Percentiles rank a stretch among this genome's conserved stretches.
Evolutionary conservation across 1,284 basidiomycete species (phyloP).

Genomic region (Ustilago loliicola): DNA sequence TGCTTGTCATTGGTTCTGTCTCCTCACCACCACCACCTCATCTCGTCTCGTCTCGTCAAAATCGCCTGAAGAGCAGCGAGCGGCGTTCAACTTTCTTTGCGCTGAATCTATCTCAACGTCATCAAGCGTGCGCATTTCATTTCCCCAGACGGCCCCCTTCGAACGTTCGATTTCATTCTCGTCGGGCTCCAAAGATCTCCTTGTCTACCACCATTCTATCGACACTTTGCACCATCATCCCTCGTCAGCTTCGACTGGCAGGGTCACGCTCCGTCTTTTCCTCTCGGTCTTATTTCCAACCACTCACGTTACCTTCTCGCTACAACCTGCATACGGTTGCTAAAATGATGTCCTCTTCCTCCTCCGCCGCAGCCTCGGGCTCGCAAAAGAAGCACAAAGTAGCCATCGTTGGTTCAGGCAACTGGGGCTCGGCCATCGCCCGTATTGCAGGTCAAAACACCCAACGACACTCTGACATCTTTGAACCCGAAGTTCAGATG

Average conservation of each 20-base stretch:
- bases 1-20: slow-evolving; percentile 8
- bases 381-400: slow-evolving; percentile 73
- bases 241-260: slow-evolving; percentile 45
- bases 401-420: slow-evolving; percentile 74
- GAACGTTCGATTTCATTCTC: not conserved
- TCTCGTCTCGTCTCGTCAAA: not conserved
- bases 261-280: slow-evolving; percentile 23
- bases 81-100: not conserved
- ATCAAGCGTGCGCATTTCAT: slow-evolving; percentile 5
- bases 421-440: slow-evolving; percentile 75
- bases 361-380: slow-evolving; percentile 16
- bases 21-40: slow-evolving; percentile 15
- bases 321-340: not conserved
- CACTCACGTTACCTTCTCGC: slow-evolving; percentile 12
- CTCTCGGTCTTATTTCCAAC: slow-evolving; percentile 8
- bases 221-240: slow-evolving; percentile 24
- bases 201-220: slow-evolving; percentile 33
- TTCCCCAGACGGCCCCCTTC: not conserved
- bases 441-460: slow-evolving; percentile 74
- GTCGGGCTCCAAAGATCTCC: not conserved
- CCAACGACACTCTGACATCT: slow-evolving; percentile 70
- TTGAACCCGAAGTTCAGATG: slow-evolving; percentile 64
- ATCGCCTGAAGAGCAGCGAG: not conserved
- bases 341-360: slow-evolving; percentile 33
- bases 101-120: not conserved